A percentile compares a stretch with the other conserved stretches of the same genome.
Conservation (phyloP, 2,329 filamentous ascomycete genomes). For the Zelopaecilomyces penicillatus region DNA sequence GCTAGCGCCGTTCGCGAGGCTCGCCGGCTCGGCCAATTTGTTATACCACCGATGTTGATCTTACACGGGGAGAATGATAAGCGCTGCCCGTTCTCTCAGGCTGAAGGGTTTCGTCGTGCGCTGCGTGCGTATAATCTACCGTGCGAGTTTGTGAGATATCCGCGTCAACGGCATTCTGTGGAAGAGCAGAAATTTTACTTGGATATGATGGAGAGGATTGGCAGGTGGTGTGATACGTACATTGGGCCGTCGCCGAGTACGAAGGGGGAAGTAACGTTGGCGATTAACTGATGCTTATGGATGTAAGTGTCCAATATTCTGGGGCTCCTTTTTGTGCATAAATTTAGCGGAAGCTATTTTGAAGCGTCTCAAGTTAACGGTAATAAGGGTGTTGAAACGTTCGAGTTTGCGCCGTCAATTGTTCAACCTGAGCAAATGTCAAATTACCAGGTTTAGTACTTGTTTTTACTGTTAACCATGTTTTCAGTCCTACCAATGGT, state of each 20-base stretch:
- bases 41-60: constrained; percentile 14
- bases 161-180: constrained; percentile 23
- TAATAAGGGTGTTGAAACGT: too few relatives aligned
- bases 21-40: not conserved
- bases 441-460: too few relatives aligned
- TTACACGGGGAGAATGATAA: constrained; percentile 23
- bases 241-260: not conserved
- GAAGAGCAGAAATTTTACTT: constrained; percentile 19
- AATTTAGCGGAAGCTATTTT: too few relatives aligned
- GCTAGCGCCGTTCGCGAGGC: constrained; percentile 3
- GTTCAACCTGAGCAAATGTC: too few relatives aligned
- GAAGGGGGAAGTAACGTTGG: too few relatives aligned
- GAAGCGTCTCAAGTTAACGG: too few relatives aligned
- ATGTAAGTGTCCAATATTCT: too few relatives aligned
- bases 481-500: too few relatives aligned
- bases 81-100: constrained; percentile 25
- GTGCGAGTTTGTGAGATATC: constrained; percentile 27
- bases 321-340: too few relatives aligned
- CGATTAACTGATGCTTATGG: too few relatives aligned
- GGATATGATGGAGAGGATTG: constrained; percentile 17
- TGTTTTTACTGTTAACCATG: too few relatives aligned
- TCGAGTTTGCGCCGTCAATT: too few relatives aligned
- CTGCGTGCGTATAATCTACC: constrained; percentile 17
- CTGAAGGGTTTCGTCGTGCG: constrained; percentile 22
- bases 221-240: constrained; percentile 9